Evolutionary conservation across 371 early-diverging fungal genomes (phyloP).

Genomic region (Mucor plumbeus): DNA sequence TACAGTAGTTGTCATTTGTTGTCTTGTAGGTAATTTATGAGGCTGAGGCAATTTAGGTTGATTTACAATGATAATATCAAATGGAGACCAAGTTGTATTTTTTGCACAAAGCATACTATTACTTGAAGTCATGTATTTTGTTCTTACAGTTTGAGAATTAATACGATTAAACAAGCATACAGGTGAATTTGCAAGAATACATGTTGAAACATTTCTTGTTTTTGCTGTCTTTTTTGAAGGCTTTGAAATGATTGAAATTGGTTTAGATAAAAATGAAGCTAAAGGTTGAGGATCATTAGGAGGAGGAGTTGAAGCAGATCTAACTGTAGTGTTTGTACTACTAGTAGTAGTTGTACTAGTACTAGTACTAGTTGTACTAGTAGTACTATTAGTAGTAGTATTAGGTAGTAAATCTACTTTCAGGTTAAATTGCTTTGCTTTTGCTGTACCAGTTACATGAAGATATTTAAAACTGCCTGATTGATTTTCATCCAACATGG

Average conservation of each 20-base stretch:
- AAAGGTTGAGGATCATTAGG: conserved; percentile 19
- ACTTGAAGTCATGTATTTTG: conserved; percentile 74
- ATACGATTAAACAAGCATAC: conserved; percentile 84
- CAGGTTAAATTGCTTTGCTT: conserved; percentile 79
- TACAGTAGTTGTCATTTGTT: conserved; percentile 25
- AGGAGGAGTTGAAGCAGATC: conserved; percentile 4
- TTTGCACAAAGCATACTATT: conserved; percentile 69
- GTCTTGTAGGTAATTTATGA: conserved; percentile 19
- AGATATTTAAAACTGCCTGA: conserved; percentile 70
- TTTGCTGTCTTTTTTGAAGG: conserved; percentile 88
- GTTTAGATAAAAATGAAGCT: conserved; percentile 70
- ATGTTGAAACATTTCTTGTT: conserved; percentile 75
- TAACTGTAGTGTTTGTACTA: conserved; percentile 11
- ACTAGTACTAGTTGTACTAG: no score
- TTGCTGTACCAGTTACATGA: conserved; percentile 79
- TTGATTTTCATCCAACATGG: conserved; percentile 57
- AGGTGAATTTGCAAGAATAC: conserved; percentile 71
- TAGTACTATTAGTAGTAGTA: conserved; percentile 6
- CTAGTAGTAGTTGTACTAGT: conserved; percentile 14
- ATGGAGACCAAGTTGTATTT: conserved; percentile 80
- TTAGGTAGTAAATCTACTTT: conserved; percentile 47
- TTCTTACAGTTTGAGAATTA: conserved; percentile 88
- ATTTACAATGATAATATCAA: conserved; percentile 68
- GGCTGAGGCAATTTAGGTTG: conserved; percentile 41
- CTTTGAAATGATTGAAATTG: conserved; percentile 85